A percentile compares a stretch with the other conserved stretches of the same genome.
phyloP scores from a whole-genome alignment of 768 basidiomycete species.

The Leccinum variicolor region DNA sequence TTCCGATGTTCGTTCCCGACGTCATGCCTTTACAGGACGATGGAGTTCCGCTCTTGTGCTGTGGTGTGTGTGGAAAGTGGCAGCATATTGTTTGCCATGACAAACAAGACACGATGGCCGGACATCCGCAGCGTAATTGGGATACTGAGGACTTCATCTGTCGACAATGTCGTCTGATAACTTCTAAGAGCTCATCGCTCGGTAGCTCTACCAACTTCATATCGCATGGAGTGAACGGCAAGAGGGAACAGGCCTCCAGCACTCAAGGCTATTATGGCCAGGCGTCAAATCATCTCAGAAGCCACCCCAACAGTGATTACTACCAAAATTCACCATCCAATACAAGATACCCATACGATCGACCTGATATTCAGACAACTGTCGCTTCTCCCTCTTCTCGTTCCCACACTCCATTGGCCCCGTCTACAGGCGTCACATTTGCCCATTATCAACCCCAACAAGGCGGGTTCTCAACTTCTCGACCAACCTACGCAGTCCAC shows the following conservation, averaged over 20 bases:
- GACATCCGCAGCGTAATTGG: slow-evolving; percentile 77
- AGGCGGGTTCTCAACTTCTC: slow-evolving; percentile 34
- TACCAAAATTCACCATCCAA: slow-evolving; percentile 13
- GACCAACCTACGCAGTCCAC: slow-evolving; percentile 27
- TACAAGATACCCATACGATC: slow-evolving; percentile 25
- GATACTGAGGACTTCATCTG: slow-evolving; percentile 82
- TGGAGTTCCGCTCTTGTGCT: slow-evolving; percentile 74
- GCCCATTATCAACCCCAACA: slow-evolving; percentile 38
- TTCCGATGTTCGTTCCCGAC: slow-evolving; percentile 1
- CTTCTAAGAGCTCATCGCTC: slow-evolving; percentile 9
- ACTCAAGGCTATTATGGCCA: slow-evolving; percentile 11
- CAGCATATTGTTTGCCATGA: slow-evolving; percentile 90
- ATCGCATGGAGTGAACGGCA: slow-evolving; percentile 5
- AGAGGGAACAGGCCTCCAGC: slow-evolving; percentile 10
- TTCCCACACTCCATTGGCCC: slow-evolving; percentile 18
- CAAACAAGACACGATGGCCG: slow-evolving; percentile 56
- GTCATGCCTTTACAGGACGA: slow-evolving; percentile 57
- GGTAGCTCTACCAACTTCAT: slow-evolving; percentile 2
- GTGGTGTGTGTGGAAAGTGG: slow-evolving; percentile 81
- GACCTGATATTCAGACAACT: slow-evolving; percentile 15
- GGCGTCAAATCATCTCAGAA: slow-evolving; percentile 16
- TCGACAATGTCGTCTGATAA: slow-evolving; percentile 43
- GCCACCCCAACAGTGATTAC: slow-evolving; percentile 13
- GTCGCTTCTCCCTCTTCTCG: slow-evolving; percentile 14
- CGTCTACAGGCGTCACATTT: slow-evolving; percentile 30